A percentile compares a stretch with the other conserved stretches of the same genome.
Conservation (phyloP, 2,329 filamentous ascomycete species). For the Fusarium caatingaense region DNA sequence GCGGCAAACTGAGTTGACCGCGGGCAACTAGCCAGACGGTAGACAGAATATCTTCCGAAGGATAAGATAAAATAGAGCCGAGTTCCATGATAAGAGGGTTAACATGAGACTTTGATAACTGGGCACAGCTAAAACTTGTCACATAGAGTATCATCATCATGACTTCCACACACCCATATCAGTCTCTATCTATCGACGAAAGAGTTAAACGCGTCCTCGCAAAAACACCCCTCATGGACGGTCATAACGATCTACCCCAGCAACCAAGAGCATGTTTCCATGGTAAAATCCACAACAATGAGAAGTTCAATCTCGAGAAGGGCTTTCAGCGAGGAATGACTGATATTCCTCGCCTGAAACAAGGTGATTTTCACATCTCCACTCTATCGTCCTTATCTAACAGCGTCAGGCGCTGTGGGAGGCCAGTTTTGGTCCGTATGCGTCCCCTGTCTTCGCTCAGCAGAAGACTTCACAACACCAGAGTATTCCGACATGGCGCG, state of each 20-base stretch:
- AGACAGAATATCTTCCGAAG: neutral
- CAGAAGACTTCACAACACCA: constrained; percentile 1
- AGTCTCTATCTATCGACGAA: neutral
- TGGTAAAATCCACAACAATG: constrained; percentile 2
- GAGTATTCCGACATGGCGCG: constrained; percentile 15
- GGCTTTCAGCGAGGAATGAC: constrained; percentile 11
- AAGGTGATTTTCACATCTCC: no score
- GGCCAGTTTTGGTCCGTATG: constrained; percentile 19
- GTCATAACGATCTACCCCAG: constrained; percentile 4
- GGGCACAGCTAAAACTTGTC: no score
- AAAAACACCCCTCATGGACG: neutral
- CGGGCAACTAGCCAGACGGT: neutral
- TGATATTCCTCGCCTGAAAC: neutral
- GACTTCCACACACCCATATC: neutral
- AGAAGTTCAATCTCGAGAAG: neutral
- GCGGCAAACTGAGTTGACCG: neutral
- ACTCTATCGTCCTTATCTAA: no score
- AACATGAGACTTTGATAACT: rapidly evolving
- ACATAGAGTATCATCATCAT: neutral
- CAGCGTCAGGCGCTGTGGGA: neutral
- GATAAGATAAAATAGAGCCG: neutral
- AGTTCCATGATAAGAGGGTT: neutral
- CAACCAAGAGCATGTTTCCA: constrained; percentile 9
- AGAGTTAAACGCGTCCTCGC: constrained; percentile 7
- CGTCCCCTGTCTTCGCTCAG: constrained; percentile 7